Evolutionary conservation across 192 early-diverging fungal species (phyloP).

Genomic region (Mortierella hygrophila): DNA sequence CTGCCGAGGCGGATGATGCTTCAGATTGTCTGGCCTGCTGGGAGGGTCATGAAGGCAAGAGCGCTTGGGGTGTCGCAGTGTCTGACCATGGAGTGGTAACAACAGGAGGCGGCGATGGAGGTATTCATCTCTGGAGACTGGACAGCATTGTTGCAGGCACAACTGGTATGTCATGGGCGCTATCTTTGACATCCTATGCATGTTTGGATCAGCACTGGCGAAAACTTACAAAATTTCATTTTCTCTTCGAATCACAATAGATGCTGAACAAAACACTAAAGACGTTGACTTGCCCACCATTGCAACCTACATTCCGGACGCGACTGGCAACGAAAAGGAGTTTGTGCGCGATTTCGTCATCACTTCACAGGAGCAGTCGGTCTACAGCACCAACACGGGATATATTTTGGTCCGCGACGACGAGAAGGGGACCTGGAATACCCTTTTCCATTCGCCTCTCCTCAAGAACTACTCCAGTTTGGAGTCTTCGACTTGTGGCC

Average conservation of each 20-base stretch:
- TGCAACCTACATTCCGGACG: conserved; percentile 25
- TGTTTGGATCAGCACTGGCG: neutral
- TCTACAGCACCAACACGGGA: conserved; percentile 45
- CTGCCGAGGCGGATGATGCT: conserved; percentile 42
- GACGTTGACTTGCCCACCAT: conserved; percentile 45
- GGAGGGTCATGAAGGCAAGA: conserved; percentile 85
- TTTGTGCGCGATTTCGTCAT: conserved; percentile 51
- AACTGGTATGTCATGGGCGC: conserved; percentile 54
- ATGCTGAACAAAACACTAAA: conserved; percentile 40
- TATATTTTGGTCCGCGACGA: conserved; percentile 58
- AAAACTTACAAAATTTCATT: neutral
- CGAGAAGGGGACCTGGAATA: conserved; percentile 33
- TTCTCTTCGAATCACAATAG: conserved; percentile 7
- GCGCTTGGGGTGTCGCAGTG: conserved; percentile 85
- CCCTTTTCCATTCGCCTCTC: conserved; percentile 51
- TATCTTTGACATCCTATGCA: neutral
- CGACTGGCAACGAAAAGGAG: conserved; percentile 32
- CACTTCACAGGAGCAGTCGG: conserved; percentile 16
- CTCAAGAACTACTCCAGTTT: conserved; percentile 69
- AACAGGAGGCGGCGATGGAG: conserved; percentile 87
- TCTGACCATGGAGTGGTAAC: conserved; percentile 58
- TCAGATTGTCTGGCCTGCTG: conserved; percentile 74
- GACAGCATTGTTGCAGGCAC: conserved; percentile 63
- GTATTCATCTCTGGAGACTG: conserved; percentile 80
- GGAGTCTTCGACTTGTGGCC: conserved; percentile 63